Evolutionary conservation across 768 basidiomycete genomes (phyloP).

Genomic region (Russula sp.): DNA sequence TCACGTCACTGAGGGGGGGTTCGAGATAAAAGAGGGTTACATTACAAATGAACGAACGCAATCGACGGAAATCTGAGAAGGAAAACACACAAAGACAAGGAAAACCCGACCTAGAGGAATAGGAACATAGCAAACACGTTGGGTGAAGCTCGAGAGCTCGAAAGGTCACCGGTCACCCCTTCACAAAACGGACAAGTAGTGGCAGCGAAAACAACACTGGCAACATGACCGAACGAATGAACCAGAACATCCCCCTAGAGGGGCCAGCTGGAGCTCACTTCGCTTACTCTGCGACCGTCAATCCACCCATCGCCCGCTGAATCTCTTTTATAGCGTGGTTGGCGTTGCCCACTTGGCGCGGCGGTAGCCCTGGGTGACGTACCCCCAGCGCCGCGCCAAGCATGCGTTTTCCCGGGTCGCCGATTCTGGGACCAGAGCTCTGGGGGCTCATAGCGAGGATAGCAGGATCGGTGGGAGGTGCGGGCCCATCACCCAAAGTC

Average conservation of each 20-base stretch:
- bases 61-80: constrained; percentile 1
- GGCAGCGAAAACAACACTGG: background rate
- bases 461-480: constrained; percentile 55
- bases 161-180: background rate
- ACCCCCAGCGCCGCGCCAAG: constrained; percentile 79
- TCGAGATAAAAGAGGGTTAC: background rate
- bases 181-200: background rate
- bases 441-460: constrained; percentile 50
- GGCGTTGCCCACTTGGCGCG: constrained; percentile 40
- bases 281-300: constrained; percentile 63
- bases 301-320: constrained; percentile 68
- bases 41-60: constrained; percentile 4
- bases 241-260: background rate
- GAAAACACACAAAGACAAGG: background rate
- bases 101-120: background rate
- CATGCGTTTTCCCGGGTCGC: constrained; percentile 87
- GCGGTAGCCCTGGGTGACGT: constrained; percentile 66
- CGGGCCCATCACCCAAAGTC: constrained; percentile 49
- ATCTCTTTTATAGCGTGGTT: constrained; percentile 59
- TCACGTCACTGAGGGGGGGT: too few species aligned
- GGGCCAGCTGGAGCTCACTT: background rate
- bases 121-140: background rate
- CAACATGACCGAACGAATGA: background rate
- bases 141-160: background rate
- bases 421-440: constrained; percentile 62